Evolutionary conservation across 2,329 filamentous ascomycete genomes (phyloP), one percentile per base, ranked within the genome.

Genomic region (Ophiostoma australiae): DNA sequence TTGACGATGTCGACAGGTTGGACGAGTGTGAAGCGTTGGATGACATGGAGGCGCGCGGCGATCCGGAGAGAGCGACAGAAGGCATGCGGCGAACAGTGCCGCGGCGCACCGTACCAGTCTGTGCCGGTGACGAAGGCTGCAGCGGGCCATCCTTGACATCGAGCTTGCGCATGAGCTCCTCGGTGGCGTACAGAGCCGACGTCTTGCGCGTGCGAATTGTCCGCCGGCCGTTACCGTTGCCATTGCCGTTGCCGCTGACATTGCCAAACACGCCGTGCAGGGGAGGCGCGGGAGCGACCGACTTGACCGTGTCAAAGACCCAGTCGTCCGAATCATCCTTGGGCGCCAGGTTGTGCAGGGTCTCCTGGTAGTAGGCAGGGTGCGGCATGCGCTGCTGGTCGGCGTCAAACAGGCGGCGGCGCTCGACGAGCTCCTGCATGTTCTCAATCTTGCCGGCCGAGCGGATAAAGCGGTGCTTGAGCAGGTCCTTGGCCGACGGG

Each of bases 261-360:
- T 48, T 2, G 2, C n/a, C 52, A 23, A 58, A 27, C 1, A 27
- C 58, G 17, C 27, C 27, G 13, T 48, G 65, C 37, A 33, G 37
- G 5, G 66, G 20, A 75, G 86, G 82, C 72, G 82, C 86, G 4
- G 87, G 84, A 4, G 83, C 85, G 41, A 90, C 83, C 0, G 91
- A 92, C 79, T 92, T 95, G 77, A 98, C 89, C 0, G 94, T 98
- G 77, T 97, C 94, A 78, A 98, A 98, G 1, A 97, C 90, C 94
- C 94, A 98, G 74, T 92, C 94, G 74, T 97, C 93, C 20, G 91
- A 85, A 5, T 93, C 90, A 52, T 87, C 84, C 74, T 84, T 88
- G 1, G 87, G 84, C 2, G 86, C 84, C 70, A 96, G 86, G 10
- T 87, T 89, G 75, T 90, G 87, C 68, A 98, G 84, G 3, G 94